These are phyloP conservation scores for Phytophthora sojae DNA, from an alignment of 352 stramenopile species.

Conservation along the genomic window DNA sequence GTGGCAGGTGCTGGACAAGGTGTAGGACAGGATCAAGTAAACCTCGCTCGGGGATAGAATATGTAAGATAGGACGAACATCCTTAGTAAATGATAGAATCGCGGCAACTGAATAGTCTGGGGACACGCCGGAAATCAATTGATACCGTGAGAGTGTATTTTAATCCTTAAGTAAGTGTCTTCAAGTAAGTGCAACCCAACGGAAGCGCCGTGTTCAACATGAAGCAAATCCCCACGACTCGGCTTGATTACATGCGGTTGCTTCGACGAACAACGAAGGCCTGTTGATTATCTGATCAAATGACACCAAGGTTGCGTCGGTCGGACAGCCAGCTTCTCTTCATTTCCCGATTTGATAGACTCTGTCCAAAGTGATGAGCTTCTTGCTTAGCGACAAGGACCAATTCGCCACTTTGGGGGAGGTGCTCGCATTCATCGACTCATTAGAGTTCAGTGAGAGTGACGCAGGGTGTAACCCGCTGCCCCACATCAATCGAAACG, in stretches of 20 bases:
- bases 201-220: too few relatives aligned
- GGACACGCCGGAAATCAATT: too few relatives aligned
- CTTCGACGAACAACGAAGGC: too few relatives aligned
- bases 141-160: too few relatives aligned
- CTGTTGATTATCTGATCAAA: not conserved
- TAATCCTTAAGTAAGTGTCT: too few relatives aligned
- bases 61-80: not conserved
- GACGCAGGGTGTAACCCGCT: not conserved
- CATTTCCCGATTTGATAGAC: not conserved
- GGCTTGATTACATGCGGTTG: too few relatives aligned
- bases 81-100: not conserved
- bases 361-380: slow-evolving; percentile 7
- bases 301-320: not conserved
- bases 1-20: too few relatives aligned
- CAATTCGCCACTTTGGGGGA: slow-evolving; percentile 12
- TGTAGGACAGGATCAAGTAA: too few relatives aligned
- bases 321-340: not conserved
- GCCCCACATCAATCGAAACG: not conserved
- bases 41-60: too few relatives aligned
- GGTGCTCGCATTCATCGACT: slow-evolving; percentile 19
- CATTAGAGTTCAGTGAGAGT: slow-evolving; percentile 2
- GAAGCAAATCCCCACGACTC: too few relatives aligned
- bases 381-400: slow-evolving; percentile 14
- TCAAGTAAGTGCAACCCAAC: too few relatives aligned
- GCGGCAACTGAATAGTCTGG: too few relatives aligned